These are phyloP conservation scores for Rutstroemia sp. DNA, from an alignment of 2,329 filamentous ascomycete species.

Conservation along the genomic window DNA sequence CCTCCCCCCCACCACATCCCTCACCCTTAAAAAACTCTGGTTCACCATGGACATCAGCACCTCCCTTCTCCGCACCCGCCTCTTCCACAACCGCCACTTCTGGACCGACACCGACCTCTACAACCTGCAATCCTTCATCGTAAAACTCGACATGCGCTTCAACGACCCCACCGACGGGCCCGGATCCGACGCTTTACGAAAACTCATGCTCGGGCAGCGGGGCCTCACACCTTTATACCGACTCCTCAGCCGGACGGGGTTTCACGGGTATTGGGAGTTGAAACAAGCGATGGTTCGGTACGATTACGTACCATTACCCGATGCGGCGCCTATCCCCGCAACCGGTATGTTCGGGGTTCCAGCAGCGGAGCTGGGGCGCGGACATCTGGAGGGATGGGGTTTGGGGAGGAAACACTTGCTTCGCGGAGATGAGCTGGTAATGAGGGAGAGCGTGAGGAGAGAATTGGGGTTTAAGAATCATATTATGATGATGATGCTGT, in stretches of 20 bases:
- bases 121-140: slow-evolving; percentile 54
- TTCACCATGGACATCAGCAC: slow-evolving; percentile 60
- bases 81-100: slow-evolving; percentile 44
- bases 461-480: slow-evolving; percentile 45
- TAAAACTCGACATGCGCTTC: slow-evolving; percentile 67
- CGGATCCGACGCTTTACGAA: slow-evolving; percentile 42
- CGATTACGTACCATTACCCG: slow-evolving; percentile 33
- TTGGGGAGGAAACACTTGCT: slow-evolving; percentile 38
- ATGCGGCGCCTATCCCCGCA: slow-evolving; percentile 32
- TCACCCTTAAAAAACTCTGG: slow-evolving; percentile 61
- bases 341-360: slow-evolving; percentile 38
- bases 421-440: slow-evolving; percentile 51
- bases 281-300: slow-evolving; percentile 53
- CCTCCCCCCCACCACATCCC: slow-evolving; percentile 41
- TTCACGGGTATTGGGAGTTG: slow-evolving; percentile 42
- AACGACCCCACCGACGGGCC: slow-evolving; percentile 53
- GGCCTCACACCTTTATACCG: slow-evolving; percentile 50
- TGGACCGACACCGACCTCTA: slow-evolving; percentile 56
- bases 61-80: slow-evolving; percentile 43
- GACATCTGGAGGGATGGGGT: slow-evolving; percentile 52
- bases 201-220: slow-evolving; percentile 53
- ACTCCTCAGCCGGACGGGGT: slow-evolving; percentile 50
- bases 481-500: slow-evolving; percentile 51
- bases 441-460: slow-evolving; percentile 47
- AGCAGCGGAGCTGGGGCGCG: slow-evolving; percentile 42